Evolutionary conservation across 352 stramenopile species (phyloP).

Genomic region (Globisporangium alternatum): DNA sequence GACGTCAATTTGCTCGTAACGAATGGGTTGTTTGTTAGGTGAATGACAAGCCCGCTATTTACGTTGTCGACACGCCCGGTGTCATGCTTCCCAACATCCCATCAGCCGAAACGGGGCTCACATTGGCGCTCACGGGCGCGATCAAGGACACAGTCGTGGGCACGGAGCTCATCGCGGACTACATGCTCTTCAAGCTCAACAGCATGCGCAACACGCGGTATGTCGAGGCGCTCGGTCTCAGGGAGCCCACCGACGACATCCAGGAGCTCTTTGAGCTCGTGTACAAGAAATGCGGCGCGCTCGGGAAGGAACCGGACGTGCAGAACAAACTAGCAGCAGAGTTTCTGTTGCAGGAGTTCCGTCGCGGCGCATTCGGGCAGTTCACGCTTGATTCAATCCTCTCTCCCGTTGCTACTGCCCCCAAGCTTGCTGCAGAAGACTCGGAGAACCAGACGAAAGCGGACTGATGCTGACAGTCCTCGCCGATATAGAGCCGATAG

Average conservation of each 20-base stretch:
- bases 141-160: constrained; percentile 88
- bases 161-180: constrained; percentile 85
- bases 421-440: not conserved
- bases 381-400: constrained; percentile 76
- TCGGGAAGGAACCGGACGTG: constrained; percentile 78
- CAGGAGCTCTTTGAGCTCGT: constrained; percentile 58
- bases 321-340: constrained; percentile 62
- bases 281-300: constrained; percentile 62
- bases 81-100: constrained; percentile 87
- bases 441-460: not conserved
- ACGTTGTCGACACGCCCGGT: constrained; percentile 87
- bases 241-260: constrained; percentile 72
- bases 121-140: constrained; percentile 77
- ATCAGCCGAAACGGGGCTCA: constrained; percentile 77
- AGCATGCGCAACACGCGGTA: constrained; percentile 76
- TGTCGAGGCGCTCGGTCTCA: constrained; percentile 65
- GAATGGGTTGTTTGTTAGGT: constrained; percentile 31
- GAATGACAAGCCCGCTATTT: constrained; percentile 84
- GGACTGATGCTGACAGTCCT: not conserved
- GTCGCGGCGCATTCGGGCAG: constrained; percentile 70
- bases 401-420: not conserved
- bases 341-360: constrained; percentile 74
- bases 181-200: constrained; percentile 88
- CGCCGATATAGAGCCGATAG: not conserved
- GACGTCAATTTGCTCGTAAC: not conserved